Percentiles rank a stretch among this genome's conserved stretches.
Conservation (phyloP, 352 stramenopile genomes). For the Phytophthora melonis region DNA sequence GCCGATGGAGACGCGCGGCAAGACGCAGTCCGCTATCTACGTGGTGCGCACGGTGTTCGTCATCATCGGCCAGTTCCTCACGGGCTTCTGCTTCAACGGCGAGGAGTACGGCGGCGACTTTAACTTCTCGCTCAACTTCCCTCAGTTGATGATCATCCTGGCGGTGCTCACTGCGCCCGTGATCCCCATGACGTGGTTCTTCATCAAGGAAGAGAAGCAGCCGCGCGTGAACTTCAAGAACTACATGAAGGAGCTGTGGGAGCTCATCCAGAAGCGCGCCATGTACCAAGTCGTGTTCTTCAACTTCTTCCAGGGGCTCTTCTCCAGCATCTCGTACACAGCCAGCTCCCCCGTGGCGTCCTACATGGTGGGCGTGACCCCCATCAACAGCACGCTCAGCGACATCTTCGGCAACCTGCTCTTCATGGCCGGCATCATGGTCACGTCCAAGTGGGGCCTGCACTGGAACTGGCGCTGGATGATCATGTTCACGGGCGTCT, state of each 20-base stretch:
- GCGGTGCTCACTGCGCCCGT: slow-evolving; percentile 16
- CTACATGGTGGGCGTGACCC: slow-evolving; percentile 36
- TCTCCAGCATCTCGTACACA: slow-evolving; percentile 32
- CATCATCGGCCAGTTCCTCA: slow-evolving; percentile 1
- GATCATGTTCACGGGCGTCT: slow-evolving; percentile 18
- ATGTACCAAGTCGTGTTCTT: slow-evolving; percentile 45
- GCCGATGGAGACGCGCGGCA: slow-evolving; percentile 7
- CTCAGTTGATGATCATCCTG: slow-evolving; percentile 5
- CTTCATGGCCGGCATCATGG: slow-evolving; percentile 32
- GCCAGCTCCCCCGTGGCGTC: slow-evolving; percentile 24
- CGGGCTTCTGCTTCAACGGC: slow-evolving; percentile 11
- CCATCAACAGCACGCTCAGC: slow-evolving; percentile 33
- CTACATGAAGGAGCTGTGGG: slow-evolving; percentile 17
- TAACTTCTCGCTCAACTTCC: neutral
- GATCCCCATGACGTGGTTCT: slow-evolving; percentile 37
- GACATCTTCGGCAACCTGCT: slow-evolving; percentile 33
- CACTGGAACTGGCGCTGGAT: slow-evolving; percentile 47
- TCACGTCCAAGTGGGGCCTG: slow-evolving; percentile 30
- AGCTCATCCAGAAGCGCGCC: slow-evolving; percentile 27
- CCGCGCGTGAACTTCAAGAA: slow-evolving; percentile 3
- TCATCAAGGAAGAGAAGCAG: slow-evolving; percentile 38
- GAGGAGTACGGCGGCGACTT: slow-evolving; percentile 11
- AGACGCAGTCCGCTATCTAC: slow-evolving; percentile 10
- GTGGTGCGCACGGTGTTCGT: slow-evolving; percentile 9
- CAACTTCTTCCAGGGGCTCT: slow-evolving; percentile 33